These are phyloP conservation scores for Maudiozyma turicensis DNA, from an alignment of 805 yeast genomes.

Conservation along the genomic window DNA sequence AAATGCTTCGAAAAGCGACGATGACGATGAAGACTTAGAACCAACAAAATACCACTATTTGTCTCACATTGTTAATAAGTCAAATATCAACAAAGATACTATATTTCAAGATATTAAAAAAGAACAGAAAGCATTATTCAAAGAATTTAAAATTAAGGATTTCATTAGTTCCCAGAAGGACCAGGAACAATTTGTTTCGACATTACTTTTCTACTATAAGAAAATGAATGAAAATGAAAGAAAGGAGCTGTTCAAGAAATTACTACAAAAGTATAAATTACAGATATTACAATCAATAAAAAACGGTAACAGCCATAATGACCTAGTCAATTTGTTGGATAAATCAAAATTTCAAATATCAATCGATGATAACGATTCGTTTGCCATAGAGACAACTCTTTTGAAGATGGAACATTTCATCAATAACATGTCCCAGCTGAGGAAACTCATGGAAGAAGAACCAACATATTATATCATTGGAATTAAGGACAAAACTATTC, in stretches of 20 bases:
- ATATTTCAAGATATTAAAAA: constrained; percentile 20
- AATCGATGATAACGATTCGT: constrained; percentile 8
- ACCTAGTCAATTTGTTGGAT: background rate
- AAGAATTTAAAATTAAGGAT: constrained; percentile 16
- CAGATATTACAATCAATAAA: background rate
- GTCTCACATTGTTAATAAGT: constrained; percentile 24
- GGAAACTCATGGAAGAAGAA: constrained; percentile 4
- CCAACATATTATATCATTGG: constrained; percentile 21
- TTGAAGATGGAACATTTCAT: constrained; percentile 16
- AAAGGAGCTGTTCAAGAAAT: constrained; percentile 7
- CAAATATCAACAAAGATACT: constrained; percentile 13
- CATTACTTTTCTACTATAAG: constrained; percentile 23
- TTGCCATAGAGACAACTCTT: constrained; percentile 17
- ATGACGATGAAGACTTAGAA: constrained; percentile 9
- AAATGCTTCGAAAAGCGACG: background rate
- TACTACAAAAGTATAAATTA: background rate
- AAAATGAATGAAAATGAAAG: constrained; percentile 13
- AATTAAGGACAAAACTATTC: constrained; percentile 17
- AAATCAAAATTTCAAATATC: constrained; percentile 2
- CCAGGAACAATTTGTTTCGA: constrained; percentile 18
- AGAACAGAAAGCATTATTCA: constrained; percentile 17
- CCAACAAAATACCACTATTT: constrained; percentile 27
- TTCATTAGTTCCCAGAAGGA: constrained; percentile 14
- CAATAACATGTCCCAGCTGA: background rate
- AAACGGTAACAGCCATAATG: background rate